Percentiles rank a stretch among this genome's conserved stretches.
phyloP scores from a whole-genome alignment of 2,329 filamentous ascomycete genomes.

The Alternaria ethzedia region DNA sequence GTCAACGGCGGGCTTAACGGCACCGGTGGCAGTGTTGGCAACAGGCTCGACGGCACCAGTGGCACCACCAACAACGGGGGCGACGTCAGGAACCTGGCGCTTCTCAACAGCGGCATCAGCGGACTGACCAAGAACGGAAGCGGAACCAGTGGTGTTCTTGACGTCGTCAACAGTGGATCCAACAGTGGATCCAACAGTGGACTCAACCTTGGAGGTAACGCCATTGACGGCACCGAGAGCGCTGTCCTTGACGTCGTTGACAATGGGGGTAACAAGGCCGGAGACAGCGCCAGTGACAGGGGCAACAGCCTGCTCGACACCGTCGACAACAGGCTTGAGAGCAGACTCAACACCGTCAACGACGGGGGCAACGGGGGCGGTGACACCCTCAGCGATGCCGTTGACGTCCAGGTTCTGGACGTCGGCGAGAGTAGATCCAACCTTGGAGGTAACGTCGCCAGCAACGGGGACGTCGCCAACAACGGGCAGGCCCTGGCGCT shows the following conservation, averaged over 20 bases:
- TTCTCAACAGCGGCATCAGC: neutral
- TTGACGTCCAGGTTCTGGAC: neutral
- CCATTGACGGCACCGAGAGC: neutral
- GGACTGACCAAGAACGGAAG: neutral
- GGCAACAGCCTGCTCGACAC: neutral
- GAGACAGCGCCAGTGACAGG: neutral
- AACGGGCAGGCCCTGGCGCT: neutral
- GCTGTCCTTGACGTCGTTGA: neutral
- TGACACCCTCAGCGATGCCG: neutral
- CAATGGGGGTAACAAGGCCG: neutral
- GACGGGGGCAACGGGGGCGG: neutral
- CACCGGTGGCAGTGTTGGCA: neutral
- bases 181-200: neutral
- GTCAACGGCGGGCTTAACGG: neutral
- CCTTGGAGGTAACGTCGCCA: neutral
- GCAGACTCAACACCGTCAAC: neutral
- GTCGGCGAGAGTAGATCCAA: neutral
- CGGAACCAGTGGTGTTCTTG: neutral
- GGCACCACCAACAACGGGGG: neutral
- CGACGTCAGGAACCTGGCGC: neutral
- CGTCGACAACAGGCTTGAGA: neutral
- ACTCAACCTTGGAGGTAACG: neutral
- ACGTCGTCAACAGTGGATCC: neutral
- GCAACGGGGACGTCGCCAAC: neutral
- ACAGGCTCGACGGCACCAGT: neutral